Percentiles rank a stretch among this genome's conserved stretches.
Conservation (phyloP, 169 alveolate genomes). For the Hammondia hammondi region DNA sequence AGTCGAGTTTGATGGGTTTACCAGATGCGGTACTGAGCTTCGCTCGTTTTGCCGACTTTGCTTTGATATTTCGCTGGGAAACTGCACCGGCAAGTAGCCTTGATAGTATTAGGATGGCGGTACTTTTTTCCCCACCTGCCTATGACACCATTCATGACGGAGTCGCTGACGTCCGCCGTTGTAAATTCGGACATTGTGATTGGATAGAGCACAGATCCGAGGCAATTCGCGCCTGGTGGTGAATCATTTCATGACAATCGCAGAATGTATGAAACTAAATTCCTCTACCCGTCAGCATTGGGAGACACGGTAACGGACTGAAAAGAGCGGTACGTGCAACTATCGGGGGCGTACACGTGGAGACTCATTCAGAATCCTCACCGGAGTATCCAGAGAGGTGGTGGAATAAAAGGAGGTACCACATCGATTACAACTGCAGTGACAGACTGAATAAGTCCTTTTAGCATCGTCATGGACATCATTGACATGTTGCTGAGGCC, state of each 20-base stretch:
- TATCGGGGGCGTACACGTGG: not conserved
- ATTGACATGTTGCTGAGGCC: slow-evolving; percentile 80
- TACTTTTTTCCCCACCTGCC: slow-evolving; percentile 66
- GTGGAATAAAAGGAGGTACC: slow-evolving; percentile 85
- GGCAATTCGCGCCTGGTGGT: slow-evolving; percentile 77
- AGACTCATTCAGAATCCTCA: not conserved
- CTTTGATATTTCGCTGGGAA: slow-evolving; percentile 87
- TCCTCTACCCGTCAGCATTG: slow-evolving; percentile 86
- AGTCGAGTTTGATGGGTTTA: not conserved
- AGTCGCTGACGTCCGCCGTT: slow-evolving; percentile 85
- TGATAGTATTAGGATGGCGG: no score
- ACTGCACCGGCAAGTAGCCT: slow-evolving; percentile 45
- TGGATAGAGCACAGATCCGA: slow-evolving; percentile 87
- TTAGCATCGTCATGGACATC: slow-evolving; percentile 81
- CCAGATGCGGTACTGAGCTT: slow-evolving; percentile 81
- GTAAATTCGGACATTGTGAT: slow-evolving; percentile 85
- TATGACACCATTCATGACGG: slow-evolving; percentile 85
- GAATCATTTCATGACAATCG: not conserved
- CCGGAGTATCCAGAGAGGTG: slow-evolving; percentile 74
- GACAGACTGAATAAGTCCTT: slow-evolving; percentile 81
- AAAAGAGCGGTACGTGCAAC: not conserved
- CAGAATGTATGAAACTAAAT: not conserved
- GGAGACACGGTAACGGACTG: slow-evolving; percentile 88
- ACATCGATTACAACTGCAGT: slow-evolving; percentile 82
- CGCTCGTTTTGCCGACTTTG: slow-evolving; percentile 86